phyloP scores from a whole-genome alignment of 1,284 basidiomycete species.

The Leccinum solheimii region DNA sequence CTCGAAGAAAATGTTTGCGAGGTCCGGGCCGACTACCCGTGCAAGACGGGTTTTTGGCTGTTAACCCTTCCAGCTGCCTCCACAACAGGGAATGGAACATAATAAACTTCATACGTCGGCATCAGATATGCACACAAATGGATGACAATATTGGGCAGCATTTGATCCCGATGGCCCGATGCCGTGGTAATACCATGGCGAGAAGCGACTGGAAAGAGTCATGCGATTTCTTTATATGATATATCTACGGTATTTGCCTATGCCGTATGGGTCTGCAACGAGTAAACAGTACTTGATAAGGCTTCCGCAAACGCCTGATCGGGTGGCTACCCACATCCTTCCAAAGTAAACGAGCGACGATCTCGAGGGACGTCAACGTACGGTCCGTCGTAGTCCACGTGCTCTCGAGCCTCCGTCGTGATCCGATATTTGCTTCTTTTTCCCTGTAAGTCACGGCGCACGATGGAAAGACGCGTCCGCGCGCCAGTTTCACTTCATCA shows the following conservation, averaged over 20 bases:
- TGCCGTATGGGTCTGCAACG: conserved; percentile 1
- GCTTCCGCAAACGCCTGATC: conserved; percentile 12
- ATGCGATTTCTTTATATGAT: conserved; percentile 9
- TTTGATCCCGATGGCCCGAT: conserved; percentile 5
- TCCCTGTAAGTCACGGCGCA: conserved; percentile 1
- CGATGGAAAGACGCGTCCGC: not conserved
- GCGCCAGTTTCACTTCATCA: not conserved
- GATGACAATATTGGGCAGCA: not conserved
- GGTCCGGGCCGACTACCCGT: not conserved
- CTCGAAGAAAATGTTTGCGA: not conserved
- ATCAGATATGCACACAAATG: not conserved
- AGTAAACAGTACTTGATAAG: not conserved
- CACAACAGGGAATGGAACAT: conserved; percentile 1
- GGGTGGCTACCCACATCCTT: conserved; percentile 26
- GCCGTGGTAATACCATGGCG: not conserved
- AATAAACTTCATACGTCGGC: not conserved
- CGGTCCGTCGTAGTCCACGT: conserved; percentile 5
- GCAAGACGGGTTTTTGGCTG: not conserved
- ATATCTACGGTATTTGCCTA: conserved; percentile 11
- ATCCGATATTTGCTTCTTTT: conserved; percentile 15
- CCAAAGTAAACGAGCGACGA: conserved; percentile 24
- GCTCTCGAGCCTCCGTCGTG: not conserved
- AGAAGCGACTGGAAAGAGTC: not conserved
- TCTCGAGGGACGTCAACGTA: conserved; percentile 18
- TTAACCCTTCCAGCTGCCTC: not conserved